Percentiles rank a stretch among this genome's conserved stretches.
These are phyloP conservation scores for Xylaria cubensis DNA, from an alignment of 495 filamentous ascomycete species.

Conservation along the genomic window DNA sequence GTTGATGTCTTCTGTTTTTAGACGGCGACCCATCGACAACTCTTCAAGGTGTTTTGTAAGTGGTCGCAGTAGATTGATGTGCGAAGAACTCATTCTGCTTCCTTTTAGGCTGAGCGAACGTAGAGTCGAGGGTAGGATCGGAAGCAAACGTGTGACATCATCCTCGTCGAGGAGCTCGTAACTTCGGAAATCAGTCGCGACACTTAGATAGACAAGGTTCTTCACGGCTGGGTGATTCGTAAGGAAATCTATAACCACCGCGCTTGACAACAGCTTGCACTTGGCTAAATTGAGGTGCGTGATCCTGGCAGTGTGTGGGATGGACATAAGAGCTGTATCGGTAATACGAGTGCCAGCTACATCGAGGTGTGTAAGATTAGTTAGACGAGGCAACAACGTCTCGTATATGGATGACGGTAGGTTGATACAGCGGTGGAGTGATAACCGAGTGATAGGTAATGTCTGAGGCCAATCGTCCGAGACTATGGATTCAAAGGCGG, in stretches of 20 bases:
- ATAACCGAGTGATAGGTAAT: constrained; percentile 71
- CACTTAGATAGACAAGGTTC: constrained; percentile 74
- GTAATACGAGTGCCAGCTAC: constrained; percentile 81
- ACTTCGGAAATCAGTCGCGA: constrained; percentile 74
- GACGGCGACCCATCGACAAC: constrained; percentile 72
- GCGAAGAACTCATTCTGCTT: constrained; percentile 68
- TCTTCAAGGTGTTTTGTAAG: constrained; percentile 84
- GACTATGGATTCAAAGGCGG: constrained; percentile 54
- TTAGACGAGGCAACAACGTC: constrained; percentile 70
- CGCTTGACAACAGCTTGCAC: constrained; percentile 73
- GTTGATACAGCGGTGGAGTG: constrained; percentile 82
- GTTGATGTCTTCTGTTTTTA: constrained; percentile 71
- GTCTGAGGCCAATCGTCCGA: constrained; percentile 51
- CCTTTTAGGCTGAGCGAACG: constrained; percentile 81
- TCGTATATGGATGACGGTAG: constrained; percentile 73
- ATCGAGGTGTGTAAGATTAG: constrained; percentile 79
- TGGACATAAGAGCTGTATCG: constrained; percentile 71
- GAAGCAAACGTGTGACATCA: constrained; percentile 70
- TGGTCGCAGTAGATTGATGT: constrained; percentile 69
- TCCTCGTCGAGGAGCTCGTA: constrained; percentile 72
- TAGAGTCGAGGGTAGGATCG: constrained; percentile 70
- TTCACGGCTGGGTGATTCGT: constrained; percentile 73
- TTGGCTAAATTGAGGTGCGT: constrained; percentile 83
- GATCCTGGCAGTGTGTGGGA: constrained; percentile 73
- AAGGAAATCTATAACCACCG: constrained; percentile 73